Conservation (phyloP, 345 rosid species). For the Mercurialis annua region DNA sequence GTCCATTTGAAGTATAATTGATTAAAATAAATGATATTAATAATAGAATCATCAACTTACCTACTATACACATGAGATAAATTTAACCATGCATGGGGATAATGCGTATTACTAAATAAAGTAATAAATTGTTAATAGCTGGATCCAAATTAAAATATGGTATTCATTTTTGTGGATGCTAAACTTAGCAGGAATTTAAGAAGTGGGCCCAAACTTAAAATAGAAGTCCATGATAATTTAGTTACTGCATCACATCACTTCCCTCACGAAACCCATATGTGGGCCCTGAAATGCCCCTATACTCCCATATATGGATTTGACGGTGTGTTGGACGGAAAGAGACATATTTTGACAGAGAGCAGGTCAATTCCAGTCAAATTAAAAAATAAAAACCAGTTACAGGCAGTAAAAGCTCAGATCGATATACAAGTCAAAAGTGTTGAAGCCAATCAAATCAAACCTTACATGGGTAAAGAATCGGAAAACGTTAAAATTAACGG, state of each 20-base stretch:
- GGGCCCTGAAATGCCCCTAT: constrained; percentile 14
- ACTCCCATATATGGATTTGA: constrained; percentile 22
- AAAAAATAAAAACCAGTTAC: not conserved
- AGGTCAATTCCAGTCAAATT: not conserved
- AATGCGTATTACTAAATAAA: not conserved
- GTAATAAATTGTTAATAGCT: not conserved
- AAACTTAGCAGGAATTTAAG: not conserved
- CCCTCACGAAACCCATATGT: constrained; percentile 22
- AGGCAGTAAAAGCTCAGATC: not conserved
- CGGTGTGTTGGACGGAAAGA: constrained; percentile 35
- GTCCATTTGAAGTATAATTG: not conserved
- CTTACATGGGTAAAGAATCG: not conserved
- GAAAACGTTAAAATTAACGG: constrained; percentile 16
- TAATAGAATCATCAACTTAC: constrained; percentile 3
- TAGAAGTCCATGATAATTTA: not conserved
- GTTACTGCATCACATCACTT: constrained; percentile 34
- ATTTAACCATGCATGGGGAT: not conserved
- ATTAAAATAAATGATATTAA: not conserved
- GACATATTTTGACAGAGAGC: constrained; percentile 8
- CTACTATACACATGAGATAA: not conserved
- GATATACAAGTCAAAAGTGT: not conserved
- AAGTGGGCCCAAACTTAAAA: not conserved
- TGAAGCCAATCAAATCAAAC: not conserved
- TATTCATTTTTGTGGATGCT: not conserved
- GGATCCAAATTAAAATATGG: constrained; percentile 5